phyloP scores from a whole-genome alignment of 306 rosid genomes.

The Phaseolus lunatus region DNA sequence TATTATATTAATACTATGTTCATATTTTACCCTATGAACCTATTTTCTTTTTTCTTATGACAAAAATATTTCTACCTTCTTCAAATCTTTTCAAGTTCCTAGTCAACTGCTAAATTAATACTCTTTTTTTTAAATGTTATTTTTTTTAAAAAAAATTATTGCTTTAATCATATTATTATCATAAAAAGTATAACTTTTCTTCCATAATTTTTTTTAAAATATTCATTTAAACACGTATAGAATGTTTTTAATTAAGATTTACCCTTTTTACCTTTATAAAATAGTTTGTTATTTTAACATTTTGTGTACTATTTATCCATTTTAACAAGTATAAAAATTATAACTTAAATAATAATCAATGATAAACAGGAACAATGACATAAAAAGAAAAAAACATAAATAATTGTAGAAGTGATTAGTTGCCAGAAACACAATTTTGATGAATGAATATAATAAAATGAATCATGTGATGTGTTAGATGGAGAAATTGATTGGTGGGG shows the following conservation, averaged over 20 bases:
- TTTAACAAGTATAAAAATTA: neutral
- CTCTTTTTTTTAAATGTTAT: neutral
- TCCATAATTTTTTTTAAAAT: no score
- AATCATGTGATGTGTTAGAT: constrained; percentile 36
- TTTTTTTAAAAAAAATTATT: neutral
- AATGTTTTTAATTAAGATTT: neutral
- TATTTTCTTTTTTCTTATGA: neutral
- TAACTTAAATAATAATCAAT: neutral
- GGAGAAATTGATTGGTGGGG: no score
- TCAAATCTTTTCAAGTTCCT: neutral
- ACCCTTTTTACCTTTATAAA: neutral
- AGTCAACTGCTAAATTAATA: neutral
- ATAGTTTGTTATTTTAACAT: neutral
- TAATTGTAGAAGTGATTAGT: neutral
- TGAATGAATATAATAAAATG: neutral
- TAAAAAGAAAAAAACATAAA: neutral
- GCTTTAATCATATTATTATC: neutral
- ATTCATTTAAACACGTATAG: no score
- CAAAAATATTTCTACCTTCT: neutral
- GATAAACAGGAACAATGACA: neutral
- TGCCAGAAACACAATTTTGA: neutral
- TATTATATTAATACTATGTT: constrained; percentile 9
- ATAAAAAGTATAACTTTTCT: no score
- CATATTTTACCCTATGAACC: neutral
- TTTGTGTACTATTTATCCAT: neutral